phyloP scores from a whole-genome alignment of 2,329 filamentous ascomycete species.

The Dactylellina leptospora region DNA sequence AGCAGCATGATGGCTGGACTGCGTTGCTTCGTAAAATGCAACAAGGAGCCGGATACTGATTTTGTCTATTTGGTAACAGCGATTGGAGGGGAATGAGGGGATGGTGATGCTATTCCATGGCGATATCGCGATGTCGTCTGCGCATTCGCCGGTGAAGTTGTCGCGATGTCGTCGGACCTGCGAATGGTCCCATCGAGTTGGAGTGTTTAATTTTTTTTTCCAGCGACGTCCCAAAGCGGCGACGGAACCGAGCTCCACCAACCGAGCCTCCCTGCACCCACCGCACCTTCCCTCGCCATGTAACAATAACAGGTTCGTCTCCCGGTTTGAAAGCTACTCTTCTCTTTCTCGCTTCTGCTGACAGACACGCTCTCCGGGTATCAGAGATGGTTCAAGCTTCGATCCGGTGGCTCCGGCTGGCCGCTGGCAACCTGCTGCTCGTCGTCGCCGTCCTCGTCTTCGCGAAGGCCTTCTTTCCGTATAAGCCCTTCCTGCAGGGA shows the following conservation, averaged over 20 bases:
- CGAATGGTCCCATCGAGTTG: too few relatives aligned
- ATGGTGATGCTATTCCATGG: too few relatives aligned
- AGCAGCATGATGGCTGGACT: constrained; percentile 22
- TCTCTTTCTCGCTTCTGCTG: not conserved
- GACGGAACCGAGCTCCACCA: constrained; percentile 16
- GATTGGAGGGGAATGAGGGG: too few relatives aligned
- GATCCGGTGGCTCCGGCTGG: constrained; percentile 62
- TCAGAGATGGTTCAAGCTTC: constrained; percentile 46
- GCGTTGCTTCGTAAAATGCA: constrained; percentile 4
- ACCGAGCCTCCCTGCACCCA: not conserved
- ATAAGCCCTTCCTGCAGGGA: constrained; percentile 91
- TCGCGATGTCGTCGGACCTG: too few relatives aligned
- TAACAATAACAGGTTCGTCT: constrained; percentile 1
- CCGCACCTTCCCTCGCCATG: not conserved
- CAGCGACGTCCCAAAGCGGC: constrained; percentile 23
- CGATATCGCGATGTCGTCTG: too few relatives aligned
- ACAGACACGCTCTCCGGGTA: constrained; percentile 1
- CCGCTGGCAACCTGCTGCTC: constrained; percentile 78
- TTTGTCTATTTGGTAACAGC: too few relatives aligned
- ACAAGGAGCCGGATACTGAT: not conserved
- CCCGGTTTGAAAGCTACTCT: not conserved
- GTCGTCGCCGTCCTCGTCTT: constrained; percentile 79
- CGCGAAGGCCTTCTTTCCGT: constrained; percentile 93
- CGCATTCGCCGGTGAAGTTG: too few relatives aligned
- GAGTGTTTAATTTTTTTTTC: not conserved